A percentile compares a stretch with the other conserved stretches of the same genome.
Evolutionary conservation across 169 alveolate genomes (phyloP).

Genomic region (Perkinsus chesapeaki): DNA sequence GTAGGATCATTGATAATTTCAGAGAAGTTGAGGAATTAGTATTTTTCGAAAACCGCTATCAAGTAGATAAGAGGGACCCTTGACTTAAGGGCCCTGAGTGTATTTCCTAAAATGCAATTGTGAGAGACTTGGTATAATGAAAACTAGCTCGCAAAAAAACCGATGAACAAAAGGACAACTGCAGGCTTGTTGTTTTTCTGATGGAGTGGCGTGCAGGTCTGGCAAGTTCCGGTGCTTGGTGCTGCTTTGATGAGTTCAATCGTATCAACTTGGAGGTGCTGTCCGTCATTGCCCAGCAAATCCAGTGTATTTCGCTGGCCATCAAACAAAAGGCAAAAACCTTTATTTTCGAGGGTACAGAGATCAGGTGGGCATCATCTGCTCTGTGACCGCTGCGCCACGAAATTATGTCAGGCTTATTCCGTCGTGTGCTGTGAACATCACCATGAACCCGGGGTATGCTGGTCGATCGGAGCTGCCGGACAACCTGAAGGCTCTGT

Average conservation of each 20-base stretch:
- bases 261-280: conserved; percentile 81
- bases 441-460: conserved; percentile 32
- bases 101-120: too few relatives aligned
- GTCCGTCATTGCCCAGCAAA: conserved; percentile 27
- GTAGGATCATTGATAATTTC: too few relatives aligned
- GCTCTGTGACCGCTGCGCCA: not conserved
- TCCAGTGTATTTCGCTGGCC: conserved; percentile 73
- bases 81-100: too few relatives aligned
- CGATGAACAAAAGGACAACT: too few relatives aligned
- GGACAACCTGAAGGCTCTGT: conserved; percentile 83
- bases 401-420: not conserved
- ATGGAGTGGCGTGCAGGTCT: conserved; percentile 38
- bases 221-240: conserved; percentile 75
- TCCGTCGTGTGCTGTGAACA: not conserved
- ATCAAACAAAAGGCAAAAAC: conserved; percentile 48
- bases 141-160: too few relatives aligned
- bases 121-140: too few relatives aligned
- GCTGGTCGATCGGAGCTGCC: conserved; percentile 82
- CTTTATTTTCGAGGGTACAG: conserved; percentile 42
- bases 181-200: not conserved
- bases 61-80: too few relatives aligned
- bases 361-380: conserved; percentile 72
- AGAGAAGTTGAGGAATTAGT: not conserved
- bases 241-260: conserved; percentile 83
- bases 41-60: too few relatives aligned